Evolutionary conservation across 257 asterid genomes (phyloP).

Genomic region (Striga asiatica): DNA sequence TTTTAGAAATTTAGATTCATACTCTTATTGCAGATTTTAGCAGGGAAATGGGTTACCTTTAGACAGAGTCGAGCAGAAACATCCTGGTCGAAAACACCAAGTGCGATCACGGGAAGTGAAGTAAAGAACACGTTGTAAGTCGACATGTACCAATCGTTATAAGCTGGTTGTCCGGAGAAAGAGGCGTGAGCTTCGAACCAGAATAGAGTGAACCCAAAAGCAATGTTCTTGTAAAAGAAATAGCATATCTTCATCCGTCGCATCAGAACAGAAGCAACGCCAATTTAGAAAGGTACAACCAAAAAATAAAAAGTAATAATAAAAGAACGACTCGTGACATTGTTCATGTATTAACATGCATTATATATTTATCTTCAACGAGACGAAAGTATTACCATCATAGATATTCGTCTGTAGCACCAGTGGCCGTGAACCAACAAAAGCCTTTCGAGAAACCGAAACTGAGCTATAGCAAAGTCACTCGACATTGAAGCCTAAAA

Average conservation of each 20-base stretch:
- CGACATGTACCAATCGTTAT: constrained; percentile 91
- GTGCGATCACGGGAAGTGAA: constrained; percentile 90
- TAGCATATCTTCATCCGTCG: constrained; percentile 68
- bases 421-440: constrained; percentile 96
- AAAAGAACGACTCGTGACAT: no score
- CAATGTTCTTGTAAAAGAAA: constrained; percentile 89
- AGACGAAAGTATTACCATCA: constrained; percentile 51
- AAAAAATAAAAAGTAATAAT: no score
- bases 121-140: constrained; percentile 90
- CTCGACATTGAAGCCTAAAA: constrained; percentile 93
- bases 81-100: constrained; percentile 93
- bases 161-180: constrained; percentile 93
- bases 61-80: constrained; percentile 75
- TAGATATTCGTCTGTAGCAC: constrained; percentile 91
- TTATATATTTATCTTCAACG: background rate
- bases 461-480: constrained; percentile 85
- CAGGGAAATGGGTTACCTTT: constrained; percentile 32
- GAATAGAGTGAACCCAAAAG: constrained; percentile 92
- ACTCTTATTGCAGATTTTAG: background rate
- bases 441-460: constrained; percentile 83
- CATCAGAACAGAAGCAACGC: background rate
- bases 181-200: constrained; percentile 91
- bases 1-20: no score
- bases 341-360: background rate
- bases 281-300: no score